phyloP scores from a whole-genome alignment of 2,329 filamentous ascomycete species.

The Calonectria crousiana region DNA sequence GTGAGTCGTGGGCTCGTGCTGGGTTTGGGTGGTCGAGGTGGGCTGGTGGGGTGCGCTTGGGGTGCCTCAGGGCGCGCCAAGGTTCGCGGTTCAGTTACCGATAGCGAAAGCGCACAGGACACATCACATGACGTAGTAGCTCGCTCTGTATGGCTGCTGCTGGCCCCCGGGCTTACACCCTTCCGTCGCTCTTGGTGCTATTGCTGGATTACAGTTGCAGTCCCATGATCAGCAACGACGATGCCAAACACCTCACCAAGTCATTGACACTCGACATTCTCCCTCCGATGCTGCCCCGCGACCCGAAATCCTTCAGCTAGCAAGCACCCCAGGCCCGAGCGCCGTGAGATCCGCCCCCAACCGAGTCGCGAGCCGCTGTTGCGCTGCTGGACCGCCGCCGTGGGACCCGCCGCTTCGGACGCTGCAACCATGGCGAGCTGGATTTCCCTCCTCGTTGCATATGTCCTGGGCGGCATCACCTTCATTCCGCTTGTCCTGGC shows the following conservation, averaged over 20 bases:
- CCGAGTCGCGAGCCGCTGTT: conserved; percentile 17
- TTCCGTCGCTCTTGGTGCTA: neutral
- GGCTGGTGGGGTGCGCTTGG: conserved; percentile 7
- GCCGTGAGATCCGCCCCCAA: conserved; percentile 4
- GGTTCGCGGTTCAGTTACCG: neutral
- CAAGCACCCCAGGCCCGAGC: conserved; percentile 20
- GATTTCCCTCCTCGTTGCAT: conserved; percentile 76
- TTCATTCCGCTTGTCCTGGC: conserved; percentile 81
- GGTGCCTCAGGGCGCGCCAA: neutral
- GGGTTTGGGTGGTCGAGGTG: neutral
- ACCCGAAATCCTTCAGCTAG: conserved; percentile 17
- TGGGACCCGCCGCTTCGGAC: conserved; percentile 37
- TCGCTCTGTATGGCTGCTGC: conserved; percentile 19
- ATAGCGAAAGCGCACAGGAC: conserved; percentile 6
- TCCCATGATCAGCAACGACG: conserved; percentile 23
- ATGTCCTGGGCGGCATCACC: conserved; percentile 88
- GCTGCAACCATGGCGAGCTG: conserved; percentile 61
- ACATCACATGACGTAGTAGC: conserved; percentile 42
- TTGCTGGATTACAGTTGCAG: neutral
- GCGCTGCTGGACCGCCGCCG: conserved; percentile 26
- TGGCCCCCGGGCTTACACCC: conserved; percentile 16
- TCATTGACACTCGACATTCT: conserved; percentile 10
- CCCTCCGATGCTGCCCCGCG: conserved; percentile 23
- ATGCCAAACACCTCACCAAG: conserved; percentile 12
- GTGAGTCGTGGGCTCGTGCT: neutral